These are phyloP conservation scores for Yarrowia sp. DNA, from an alignment of 805 yeast genomes.

Conservation along the genomic window DNA sequence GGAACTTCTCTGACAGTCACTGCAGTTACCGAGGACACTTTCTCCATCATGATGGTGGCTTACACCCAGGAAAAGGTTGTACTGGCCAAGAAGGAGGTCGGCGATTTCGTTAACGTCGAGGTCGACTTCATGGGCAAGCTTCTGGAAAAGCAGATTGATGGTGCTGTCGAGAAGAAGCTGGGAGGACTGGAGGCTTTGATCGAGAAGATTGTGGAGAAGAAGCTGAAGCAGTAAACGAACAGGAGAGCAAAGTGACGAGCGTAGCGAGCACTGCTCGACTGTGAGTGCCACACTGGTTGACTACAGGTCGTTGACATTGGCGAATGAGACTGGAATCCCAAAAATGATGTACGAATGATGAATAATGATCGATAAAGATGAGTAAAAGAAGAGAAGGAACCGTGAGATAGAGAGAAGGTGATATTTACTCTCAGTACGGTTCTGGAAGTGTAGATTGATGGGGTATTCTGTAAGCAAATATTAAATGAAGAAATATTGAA, in stretches of 20 bases:
- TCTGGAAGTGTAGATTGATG: too few relatives aligned
- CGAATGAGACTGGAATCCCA: too few relatives aligned
- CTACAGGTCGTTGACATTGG: too few relatives aligned
- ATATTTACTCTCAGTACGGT: too few relatives aligned
- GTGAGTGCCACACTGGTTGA: neutral
- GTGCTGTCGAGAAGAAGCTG: constrained; percentile 63
- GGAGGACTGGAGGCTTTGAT: constrained; percentile 59
- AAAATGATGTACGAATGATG: neutral
- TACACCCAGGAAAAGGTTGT: constrained; percentile 87
- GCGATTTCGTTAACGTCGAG: constrained; percentile 82
- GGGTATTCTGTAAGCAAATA: too few relatives aligned
- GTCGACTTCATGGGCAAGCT: constrained; percentile 94
- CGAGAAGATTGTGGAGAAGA: constrained; percentile 56
- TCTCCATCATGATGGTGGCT: constrained; percentile 88
- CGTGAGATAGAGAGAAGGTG: too few relatives aligned
- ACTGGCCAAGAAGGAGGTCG: constrained; percentile 67
- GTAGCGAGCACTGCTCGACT: neutral
- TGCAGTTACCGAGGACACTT: constrained; percentile 62
- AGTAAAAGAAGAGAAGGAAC: too few relatives aligned
- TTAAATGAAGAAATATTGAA: too few relatives aligned
- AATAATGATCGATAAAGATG: neutral
- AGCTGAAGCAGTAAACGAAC: constrained; percentile 45
- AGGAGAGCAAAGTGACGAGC: neutral
- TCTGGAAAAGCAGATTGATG: constrained; percentile 81
- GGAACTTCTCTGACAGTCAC: constrained; percentile 94